Base-by-base conservation (phyloP, 2,329 filamentous ascomycete species). In the Alternaria sp. region DNA sequence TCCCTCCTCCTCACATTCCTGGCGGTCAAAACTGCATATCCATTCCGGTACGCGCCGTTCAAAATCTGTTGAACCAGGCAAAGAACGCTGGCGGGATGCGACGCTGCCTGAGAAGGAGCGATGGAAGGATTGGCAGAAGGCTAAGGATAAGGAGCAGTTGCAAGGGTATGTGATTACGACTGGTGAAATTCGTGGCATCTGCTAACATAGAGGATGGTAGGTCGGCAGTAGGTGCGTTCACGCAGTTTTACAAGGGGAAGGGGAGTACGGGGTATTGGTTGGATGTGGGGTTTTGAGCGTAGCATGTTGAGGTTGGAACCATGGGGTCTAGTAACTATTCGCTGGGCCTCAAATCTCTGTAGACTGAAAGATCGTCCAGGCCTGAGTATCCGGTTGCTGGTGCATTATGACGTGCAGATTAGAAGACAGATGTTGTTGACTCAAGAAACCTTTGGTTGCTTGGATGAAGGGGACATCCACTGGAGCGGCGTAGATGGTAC, bases 91-190 rank as follows among this genome's bases (percentile, higher is more conserved):
- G 71, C 62, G 68, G 36, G 69, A 74, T 56, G 69, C 68, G 4
- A 70, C 57, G 5, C 57, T 73, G 17, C 67, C 61, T 40, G 70
- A 75, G 3, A 64, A 74, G 28, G 69, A 75, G 50, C 58, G 71
- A 6, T 76, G 71, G 72, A 73, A 73, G 52, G 63, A 71, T 3
- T 75, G 72, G 73, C 64, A 74, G 9, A 75, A 73, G 56, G 67
- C 64, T 3, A 73, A 69, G 58, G 70, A 73, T 45, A 68, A 32
- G 57, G 70, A 71, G 58, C 66, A 67, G 58, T 32, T 57, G 59
- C 25, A 50, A 40, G 66, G 59, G 70, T 69, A 36, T 0, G 32
- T 36, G 32, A 1, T 36, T n/a, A n/a, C n/a, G n/a, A n/a, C n/a
- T n/a, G n/a, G n/a, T n/a, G n/a, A n/a, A n/a, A n/a, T n/a, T n/a